Conservation (phyloP, 352 stramenopile species). For the Phytophthora aleatoria region DNA sequence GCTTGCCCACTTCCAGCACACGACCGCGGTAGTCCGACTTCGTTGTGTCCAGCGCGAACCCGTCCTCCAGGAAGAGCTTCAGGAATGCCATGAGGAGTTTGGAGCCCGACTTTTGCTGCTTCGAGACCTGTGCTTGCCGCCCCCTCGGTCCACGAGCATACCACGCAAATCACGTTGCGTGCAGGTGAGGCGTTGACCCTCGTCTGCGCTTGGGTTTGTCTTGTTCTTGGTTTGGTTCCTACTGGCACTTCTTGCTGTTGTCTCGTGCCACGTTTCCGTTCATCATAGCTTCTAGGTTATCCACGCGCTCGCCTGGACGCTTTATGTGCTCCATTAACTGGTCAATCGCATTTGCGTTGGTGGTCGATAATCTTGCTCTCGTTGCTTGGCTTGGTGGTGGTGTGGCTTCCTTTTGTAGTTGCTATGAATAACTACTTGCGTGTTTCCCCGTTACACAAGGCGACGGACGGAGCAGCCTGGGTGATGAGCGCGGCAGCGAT, state of each 20-base stretch:
- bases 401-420: background rate
- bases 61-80: background rate
- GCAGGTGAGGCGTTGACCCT: background rate
- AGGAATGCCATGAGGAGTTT: background rate
- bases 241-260: background rate
- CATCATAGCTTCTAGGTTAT: background rate
- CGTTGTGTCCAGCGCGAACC: background rate
- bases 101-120: background rate
- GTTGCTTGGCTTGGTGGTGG: background rate
- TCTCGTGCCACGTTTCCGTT: background rate
- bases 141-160: background rate
- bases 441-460: too few species aligned
- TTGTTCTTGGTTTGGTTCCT: background rate
- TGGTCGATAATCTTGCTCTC: background rate
- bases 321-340: background rate
- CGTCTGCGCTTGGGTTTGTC: background rate
- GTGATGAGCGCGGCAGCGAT: too few species aligned
- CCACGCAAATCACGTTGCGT: background rate
- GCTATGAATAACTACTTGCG: too few species aligned
- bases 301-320: background rate
- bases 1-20: too few species aligned
- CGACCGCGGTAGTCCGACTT: background rate
- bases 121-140: background rate
- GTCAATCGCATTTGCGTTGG: background rate
- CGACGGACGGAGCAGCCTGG: too few species aligned